Conservation (phyloP, 2,329 filamentous ascomycete species). For the Trichoderma atrobrunneum region DNA sequence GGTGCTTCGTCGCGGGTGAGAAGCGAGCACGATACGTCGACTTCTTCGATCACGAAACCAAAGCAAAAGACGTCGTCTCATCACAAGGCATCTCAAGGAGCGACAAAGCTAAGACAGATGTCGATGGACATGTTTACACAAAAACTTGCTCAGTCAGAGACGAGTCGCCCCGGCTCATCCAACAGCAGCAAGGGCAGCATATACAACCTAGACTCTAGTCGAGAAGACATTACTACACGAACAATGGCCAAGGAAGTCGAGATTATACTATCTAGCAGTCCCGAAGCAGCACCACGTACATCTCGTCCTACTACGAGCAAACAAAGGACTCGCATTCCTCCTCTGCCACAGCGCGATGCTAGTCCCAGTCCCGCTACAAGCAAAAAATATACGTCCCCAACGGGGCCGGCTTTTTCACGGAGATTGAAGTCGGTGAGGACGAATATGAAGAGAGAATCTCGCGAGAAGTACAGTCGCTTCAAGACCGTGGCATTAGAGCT, state of each 20-base stretch:
- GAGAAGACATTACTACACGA: conserved; percentile 10
- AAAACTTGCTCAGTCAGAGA: conserved; percentile 14
- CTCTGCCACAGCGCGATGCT: background rate
- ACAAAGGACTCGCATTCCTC: background rate
- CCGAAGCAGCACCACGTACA: background rate
- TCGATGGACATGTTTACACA: conserved; percentile 33
- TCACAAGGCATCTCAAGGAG: conserved; percentile 18
- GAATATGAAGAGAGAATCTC: conserved; percentile 28
- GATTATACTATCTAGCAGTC: background rate
- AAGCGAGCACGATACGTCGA: background rate
- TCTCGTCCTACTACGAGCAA: background rate
- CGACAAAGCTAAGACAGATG: conserved; percentile 32
- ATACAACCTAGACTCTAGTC: background rate
- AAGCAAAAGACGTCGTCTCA: background rate
- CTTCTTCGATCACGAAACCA: background rate
- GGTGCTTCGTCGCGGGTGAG: conserved; percentile 24
- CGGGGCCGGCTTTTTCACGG: conserved; percentile 40
- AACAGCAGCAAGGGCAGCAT: background rate
- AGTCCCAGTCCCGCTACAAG: conserved; percentile 24
- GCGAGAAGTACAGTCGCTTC: conserved; percentile 23
- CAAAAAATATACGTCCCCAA: conserved; percentile 42
- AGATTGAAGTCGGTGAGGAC: conserved; percentile 28
- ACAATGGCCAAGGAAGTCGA: conserved; percentile 22
- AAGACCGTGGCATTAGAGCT: conserved; percentile 21
- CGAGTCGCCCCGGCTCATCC: background rate